A percentile compares a stretch with the other conserved stretches of the same genome.
These are phyloP conservation scores for Metschnikowia reukaufii DNA, from an alignment of 805 yeast genomes.

Conservation along the genomic window DNA sequence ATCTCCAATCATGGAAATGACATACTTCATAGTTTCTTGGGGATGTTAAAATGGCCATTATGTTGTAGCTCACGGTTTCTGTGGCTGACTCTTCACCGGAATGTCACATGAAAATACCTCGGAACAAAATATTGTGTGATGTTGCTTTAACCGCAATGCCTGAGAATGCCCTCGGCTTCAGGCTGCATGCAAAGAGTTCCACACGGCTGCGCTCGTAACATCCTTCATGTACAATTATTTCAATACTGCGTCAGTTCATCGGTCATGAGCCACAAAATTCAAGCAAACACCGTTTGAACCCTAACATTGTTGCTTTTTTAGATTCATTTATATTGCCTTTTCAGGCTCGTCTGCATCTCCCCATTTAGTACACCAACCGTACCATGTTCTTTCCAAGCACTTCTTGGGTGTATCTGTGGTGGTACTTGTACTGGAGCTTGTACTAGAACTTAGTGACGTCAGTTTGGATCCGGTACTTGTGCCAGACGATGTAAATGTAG, in stretches of 20 bases:
- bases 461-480: conserved; percentile 6
- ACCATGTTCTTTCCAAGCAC: conserved; percentile 63
- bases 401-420: conserved; percentile 36
- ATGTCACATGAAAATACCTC: neutral
- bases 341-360: conserved; percentile 30
- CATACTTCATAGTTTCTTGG: too few species aligned
- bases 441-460: conserved; percentile 3
- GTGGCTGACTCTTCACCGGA: neutral
- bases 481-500: neutral
- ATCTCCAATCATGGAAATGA: too few species aligned
- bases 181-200: conserved; percentile 8
- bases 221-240: conserved; percentile 1
- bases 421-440: conserved; percentile 7
- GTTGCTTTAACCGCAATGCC: conserved; percentile 5
- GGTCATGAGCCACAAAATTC: neutral
- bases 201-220: conserved; percentile 12
- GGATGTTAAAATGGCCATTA: too few species aligned
- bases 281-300: neutral
- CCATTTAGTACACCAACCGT: conserved; percentile 61
- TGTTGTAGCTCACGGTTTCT: too few species aligned
- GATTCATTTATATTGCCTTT: neutral
- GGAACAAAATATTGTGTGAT: neutral
- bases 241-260: conserved; percentile 2
- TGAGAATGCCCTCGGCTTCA: conserved; percentile 6
- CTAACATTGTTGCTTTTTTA: neutral